Evolutionary conservation across 1,284 basidiomycete genomes (phyloP), one percentile per base, ranked within the genome.

Genomic region (Fistulinella staudtii): DNA sequence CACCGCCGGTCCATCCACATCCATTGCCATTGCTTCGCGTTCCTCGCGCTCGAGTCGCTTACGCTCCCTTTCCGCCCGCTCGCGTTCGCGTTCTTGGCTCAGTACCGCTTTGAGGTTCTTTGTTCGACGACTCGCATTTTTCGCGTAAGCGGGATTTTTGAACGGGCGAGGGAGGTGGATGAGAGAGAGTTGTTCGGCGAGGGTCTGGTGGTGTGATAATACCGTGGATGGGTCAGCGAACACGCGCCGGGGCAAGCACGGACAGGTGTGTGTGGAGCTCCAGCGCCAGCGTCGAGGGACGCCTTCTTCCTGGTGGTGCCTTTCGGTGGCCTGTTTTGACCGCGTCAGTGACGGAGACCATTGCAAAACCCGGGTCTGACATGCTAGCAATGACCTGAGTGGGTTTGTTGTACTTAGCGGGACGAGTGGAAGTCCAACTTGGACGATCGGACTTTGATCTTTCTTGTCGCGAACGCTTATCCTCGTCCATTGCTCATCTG

Each of bases 81-180:
- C 85, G 1, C 82, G 72, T 53, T 89, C 86, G 9, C 84, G 76
- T 57, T 89, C 87, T 50, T 85, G 83, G 2, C 76, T 74, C 10
- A 90, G 70, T 2, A 90, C 79, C 3, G 79, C 73, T 64, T 89
- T 89, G 53, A 88, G 60, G 53, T 86, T 87, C 70, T 85, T 88
- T 14, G 84, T 78, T 17, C 85, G 72, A 10, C 85, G 71, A 49
- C 79, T 82, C 8, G 73, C 56, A 53, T 85, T 85, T 67, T 84
- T 88, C 4, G 70, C 72, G 54, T 86, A 85, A 27, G 72, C 63
- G 0, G 78, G 73, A 53, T 83, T 86, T 65, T 89, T 89, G 71
- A 90, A 90, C 0, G 86, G 83, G 1, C 82, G 73, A 0, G 82
- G 79, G 27, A 66, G 63, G 46, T 85, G 74, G 2, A 84, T 68